Conservation (phyloP, 192 early-diverging fungal species). For the Umbelopsis isabellina region DNA sequence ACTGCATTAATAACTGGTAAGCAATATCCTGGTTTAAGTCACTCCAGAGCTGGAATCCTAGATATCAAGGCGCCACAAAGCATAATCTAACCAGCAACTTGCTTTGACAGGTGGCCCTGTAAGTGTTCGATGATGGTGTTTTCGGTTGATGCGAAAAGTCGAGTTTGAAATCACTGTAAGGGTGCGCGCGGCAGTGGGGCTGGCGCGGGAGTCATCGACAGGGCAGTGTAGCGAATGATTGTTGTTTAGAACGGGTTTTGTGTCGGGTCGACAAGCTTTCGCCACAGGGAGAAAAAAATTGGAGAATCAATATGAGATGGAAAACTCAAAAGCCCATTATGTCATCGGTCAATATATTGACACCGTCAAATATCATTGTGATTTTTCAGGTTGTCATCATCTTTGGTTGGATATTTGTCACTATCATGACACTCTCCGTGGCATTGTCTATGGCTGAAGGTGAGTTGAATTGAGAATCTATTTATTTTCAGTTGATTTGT, state of each 20-base stretch:
- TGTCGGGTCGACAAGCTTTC: neutral
- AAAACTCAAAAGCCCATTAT: neutral
- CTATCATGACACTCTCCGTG: constrained; percentile 44
- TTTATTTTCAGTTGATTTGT: neutral
- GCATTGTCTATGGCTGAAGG: constrained; percentile 48
- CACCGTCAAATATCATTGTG: neutral
- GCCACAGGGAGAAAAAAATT: neutral
- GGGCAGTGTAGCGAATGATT: neutral
- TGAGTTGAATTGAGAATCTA: constrained; percentile 21
- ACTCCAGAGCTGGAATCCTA: neutral
- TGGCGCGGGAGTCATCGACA: too few species aligned
- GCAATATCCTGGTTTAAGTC: neutral
- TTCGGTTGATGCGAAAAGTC: too few species aligned
- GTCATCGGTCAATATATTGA: constrained; percentile 1
- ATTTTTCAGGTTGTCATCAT: constrained; percentile 17
- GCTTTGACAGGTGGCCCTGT: constrained; percentile 10
- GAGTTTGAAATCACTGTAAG: neutral
- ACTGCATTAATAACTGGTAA: constrained; percentile 41
- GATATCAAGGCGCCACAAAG: neutral
- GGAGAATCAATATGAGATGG: neutral
- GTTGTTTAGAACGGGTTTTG: neutral
- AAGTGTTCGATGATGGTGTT: neutral
- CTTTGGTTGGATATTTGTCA: constrained; percentile 38
- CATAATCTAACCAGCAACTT: neutral
- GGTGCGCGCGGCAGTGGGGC: neutral